A percentile compares a stretch with the other conserved stretches of the same genome.
phyloP scores from a whole-genome alignment of 73 alveolate species.

The Tetrahymena thermophila region DNA sequence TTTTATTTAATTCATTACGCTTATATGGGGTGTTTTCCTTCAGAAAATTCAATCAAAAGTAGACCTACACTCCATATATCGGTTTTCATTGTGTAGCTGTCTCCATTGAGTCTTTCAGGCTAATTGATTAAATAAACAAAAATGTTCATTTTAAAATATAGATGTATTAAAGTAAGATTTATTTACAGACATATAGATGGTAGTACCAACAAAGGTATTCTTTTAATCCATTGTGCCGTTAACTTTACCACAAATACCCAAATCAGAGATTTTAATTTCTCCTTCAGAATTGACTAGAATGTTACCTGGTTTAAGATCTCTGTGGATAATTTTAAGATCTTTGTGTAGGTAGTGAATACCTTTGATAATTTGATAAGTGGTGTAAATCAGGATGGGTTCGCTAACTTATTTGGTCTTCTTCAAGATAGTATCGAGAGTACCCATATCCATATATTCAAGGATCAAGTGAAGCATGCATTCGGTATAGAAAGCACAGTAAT shows the following conservation, averaged over 20 bases:
- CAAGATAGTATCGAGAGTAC: conserved; percentile 68
- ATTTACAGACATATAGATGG: conserved; percentile 70
- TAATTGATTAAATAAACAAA: neutral
- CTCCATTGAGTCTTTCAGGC: conserved; percentile 96
- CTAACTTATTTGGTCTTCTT: conserved; percentile 47
- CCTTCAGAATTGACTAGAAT: conserved; percentile 84
- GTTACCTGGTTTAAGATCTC: conserved; percentile 96
- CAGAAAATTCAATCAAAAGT: conserved; percentile 79
- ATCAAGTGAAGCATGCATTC: conserved; percentile 89
- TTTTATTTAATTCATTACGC: neutral
- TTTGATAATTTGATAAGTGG: conserved; percentile 65
- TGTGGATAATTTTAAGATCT: conserved; percentile 60
- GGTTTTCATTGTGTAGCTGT: conserved; percentile 74
- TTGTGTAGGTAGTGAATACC: conserved; percentile 82
- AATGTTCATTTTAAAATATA: neutral
- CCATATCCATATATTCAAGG: conserved; percentile 92
- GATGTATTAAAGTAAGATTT: neutral
- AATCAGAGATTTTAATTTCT: conserved; percentile 87
- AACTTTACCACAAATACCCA: conserved; percentile 77
- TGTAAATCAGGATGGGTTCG: conserved; percentile 74
- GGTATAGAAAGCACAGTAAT: conserved; percentile 89
- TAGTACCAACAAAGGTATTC: conserved; percentile 87
- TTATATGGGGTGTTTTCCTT: conserved; percentile 79
- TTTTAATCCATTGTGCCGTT: conserved; percentile 63
- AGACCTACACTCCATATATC: conserved; percentile 96